A percentile compares a stretch with the other conserved stretches of the same genome.
These are phyloP conservation scores for Rhynchospora tenuis DNA, from an alignment of 176 grass and related monocot genomes.

Conservation along the genomic window DNA sequence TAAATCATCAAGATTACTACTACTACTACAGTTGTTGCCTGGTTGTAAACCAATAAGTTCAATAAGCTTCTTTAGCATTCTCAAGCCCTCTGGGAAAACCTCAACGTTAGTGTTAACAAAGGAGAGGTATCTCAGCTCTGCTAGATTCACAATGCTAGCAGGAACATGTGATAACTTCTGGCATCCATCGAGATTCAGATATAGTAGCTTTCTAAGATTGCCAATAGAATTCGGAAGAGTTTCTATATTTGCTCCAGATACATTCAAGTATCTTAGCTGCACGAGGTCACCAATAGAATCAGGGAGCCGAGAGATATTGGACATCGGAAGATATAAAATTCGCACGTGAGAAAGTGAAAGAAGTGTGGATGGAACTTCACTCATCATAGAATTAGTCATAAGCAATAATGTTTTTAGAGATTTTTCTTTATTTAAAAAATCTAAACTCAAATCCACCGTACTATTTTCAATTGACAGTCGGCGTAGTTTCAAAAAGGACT, in stretches of 20 bases:
- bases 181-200: constrained; percentile 9
- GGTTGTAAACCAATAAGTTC: constrained; percentile 19
- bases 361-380: not conserved
- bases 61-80: constrained; percentile 14
- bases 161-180: not conserved
- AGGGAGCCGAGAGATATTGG: constrained; percentile 11
- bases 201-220: constrained; percentile 18
- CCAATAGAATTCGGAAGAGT: constrained; percentile 26
- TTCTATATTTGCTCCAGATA: not conserved
- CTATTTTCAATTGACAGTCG: not conserved
- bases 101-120: not conserved
- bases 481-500: not conserved
- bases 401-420: constrained; percentile 12
- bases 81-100: constrained; percentile 31
- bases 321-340: constrained; percentile 11
- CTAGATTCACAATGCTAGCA: constrained; percentile 1
- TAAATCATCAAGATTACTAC: constrained; percentile 23
- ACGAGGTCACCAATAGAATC: constrained; percentile 12
- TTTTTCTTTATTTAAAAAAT: not conserved
- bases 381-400: not conserved
- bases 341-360: constrained; percentile 3
- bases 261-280: constrained; percentile 12
- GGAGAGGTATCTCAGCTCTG: constrained; percentile 4
- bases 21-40: not conserved
- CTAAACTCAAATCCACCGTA: not conserved